Percentiles rank a stretch among this genome's conserved stretches.
Conservation (phyloP, 352 stramenopile species). For the Globisporangium alternatum region DNA sequence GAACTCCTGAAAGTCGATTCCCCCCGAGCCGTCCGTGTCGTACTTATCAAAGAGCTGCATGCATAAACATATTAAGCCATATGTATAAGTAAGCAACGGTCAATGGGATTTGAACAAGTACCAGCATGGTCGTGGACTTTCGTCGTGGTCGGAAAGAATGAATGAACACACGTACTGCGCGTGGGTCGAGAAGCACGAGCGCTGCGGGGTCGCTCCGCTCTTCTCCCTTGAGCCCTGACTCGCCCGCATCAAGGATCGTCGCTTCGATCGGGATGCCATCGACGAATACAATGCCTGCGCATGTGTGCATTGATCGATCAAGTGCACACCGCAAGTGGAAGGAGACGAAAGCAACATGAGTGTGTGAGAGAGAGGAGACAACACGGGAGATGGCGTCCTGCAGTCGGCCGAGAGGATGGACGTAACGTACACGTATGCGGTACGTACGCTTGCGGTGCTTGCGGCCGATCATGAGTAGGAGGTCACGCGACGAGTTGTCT, state of each 20-base stretch:
- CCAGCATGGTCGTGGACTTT: too few relatives aligned
- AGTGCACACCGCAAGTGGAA: neutral
- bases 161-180: constrained; percentile 28
- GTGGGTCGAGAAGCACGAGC: constrained; percentile 47
- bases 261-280: constrained; percentile 75
- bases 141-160: too few relatives aligned
- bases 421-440: neutral
- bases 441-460: constrained; percentile 53
- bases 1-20: constrained; percentile 81
- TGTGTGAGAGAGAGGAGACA: neutral
- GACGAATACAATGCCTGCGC: constrained; percentile 60
- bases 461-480: constrained; percentile 41
- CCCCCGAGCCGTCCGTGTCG: constrained; percentile 67
- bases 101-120: too few relatives aligned
- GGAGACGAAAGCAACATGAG: neutral
- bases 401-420: neutral
- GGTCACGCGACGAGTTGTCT: neutral
- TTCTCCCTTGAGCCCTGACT: constrained; percentile 36
- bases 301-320: neutral
- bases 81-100: neutral
- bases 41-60: constrained; percentile 82
- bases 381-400: neutral
- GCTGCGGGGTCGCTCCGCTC: constrained; percentile 38
- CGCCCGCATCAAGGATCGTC: constrained; percentile 42
- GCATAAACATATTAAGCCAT: neutral